Base-by-base conservation (phyloP, 2,329 filamentous ascomycete genomes). In the Alternaria dauci region DNA sequence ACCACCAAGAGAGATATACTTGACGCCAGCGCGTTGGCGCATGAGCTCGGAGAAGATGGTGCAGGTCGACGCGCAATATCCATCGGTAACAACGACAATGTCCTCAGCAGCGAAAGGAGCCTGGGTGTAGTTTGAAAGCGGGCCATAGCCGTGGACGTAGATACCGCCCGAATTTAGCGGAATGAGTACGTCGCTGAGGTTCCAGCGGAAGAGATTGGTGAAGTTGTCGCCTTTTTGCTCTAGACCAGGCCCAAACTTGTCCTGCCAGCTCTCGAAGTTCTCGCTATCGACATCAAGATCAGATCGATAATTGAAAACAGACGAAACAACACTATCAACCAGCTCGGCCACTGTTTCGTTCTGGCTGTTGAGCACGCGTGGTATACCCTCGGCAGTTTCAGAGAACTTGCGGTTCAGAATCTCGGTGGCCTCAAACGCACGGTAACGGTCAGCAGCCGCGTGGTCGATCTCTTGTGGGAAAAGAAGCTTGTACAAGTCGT, bases 11-110 rank as follows among this genome's bases (percentile, higher is more conserved):
- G 82, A 81, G 46, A 90, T 81, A 36, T 84, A 85, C 63, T 84
- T 84, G 2, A 90, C 84, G 23, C 84, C 83, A 32, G 80, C 81
- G 58, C 81, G 79, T 59, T 80, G 75, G 7, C 82, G 81, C 80
- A 89, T 82, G 25, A 88, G 79, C 44, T 87, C 82, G 12, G 80
- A 79, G 71, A 89, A 87, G 41, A 87, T 78, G 30, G 86, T 83
- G 73, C 88, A 90, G 3, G 88, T 87, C 0, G 86, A 88, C 11
- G 81, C 83, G 71, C 88, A 90, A 59, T 79, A 79, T 25, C 87
- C 87, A 62, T 78, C 75, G 16, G 76, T 74, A 4, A 88, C 79
- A 18, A 89, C 75, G 41, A 88, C 79, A 89, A 2, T 86, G 86
- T 63, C 52, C 5, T 55, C 52, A 4, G 30, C 32, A 11, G 32